phyloP scores from a whole-genome alignment of 805 yeast genomes.

The Yarrowia sp. region DNA sequence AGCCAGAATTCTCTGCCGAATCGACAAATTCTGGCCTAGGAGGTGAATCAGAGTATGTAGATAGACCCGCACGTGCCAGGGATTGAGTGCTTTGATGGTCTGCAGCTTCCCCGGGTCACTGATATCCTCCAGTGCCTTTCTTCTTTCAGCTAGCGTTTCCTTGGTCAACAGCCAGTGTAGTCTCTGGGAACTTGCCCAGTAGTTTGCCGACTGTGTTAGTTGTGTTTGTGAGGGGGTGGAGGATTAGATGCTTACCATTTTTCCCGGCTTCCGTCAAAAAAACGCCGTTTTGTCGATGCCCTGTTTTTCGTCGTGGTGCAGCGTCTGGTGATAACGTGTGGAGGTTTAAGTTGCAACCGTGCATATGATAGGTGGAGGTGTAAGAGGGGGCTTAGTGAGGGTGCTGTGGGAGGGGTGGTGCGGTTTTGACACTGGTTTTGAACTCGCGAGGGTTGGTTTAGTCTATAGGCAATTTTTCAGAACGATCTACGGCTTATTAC shows the following conservation, averaged over 20 bases:
- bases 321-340: background rate
- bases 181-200: conserved; percentile 83
- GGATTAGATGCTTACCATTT: background rate
- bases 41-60: conserved; percentile 67
- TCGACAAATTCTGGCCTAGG: conserved; percentile 71
- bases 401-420: background rate
- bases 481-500: too few species aligned
- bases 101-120: conserved; percentile 39
- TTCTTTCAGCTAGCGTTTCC: conserved; percentile 51
- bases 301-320: background rate
- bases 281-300: background rate
- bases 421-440: background rate
- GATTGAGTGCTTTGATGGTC: conserved; percentile 33
- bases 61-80: conserved; percentile 55
- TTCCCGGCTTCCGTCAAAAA: background rate
- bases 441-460: too few species aligned
- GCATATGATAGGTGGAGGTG: background rate
- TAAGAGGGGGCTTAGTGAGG: background rate
- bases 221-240: background rate
- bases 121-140: conserved; percentile 35
- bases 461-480: too few species aligned
- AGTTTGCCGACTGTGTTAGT: conserved; percentile 65
- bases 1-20: conserved; percentile 80
- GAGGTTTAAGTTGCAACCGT: background rate
- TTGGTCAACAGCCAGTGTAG: conserved; percentile 76